Evolutionary conservation across 148 eudicot species (phyloP).

Genomic region (Nyssa sinensis): DNA sequence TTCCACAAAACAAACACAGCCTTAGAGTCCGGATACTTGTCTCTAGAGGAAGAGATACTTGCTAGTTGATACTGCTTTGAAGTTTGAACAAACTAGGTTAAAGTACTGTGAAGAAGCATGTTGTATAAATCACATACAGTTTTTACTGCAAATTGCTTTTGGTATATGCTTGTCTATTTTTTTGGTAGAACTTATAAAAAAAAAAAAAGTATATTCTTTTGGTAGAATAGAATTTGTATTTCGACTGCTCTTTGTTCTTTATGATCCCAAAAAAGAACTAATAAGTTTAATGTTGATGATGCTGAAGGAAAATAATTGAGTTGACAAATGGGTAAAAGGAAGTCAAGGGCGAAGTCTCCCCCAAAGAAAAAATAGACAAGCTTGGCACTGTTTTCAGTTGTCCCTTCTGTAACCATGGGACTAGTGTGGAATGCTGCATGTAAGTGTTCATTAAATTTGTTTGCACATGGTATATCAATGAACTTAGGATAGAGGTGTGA

Average conservation of each 20-base stretch:
- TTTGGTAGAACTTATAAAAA: too few species aligned
- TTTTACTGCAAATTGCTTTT: background rate
- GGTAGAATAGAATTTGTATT: background rate
- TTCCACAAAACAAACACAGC: too few species aligned
- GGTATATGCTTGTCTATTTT: background rate
- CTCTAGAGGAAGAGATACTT: background rate
- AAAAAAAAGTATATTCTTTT: background rate
- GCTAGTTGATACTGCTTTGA: background rate
- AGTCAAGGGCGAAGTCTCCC: conserved; percentile 90
- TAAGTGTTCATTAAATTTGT: conserved; percentile 28
- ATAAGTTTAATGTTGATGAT: background rate
- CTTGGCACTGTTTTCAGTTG: conserved; percentile 91
- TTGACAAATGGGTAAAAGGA: conserved; percentile 78
- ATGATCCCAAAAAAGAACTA: background rate
- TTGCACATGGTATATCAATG: background rate
- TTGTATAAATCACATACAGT: background rate
- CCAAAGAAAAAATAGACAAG: conserved; percentile 85
- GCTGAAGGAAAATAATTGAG: conserved; percentile 10
- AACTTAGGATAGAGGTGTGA: background rate
- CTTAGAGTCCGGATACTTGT: background rate
- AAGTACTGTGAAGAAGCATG: background rate
- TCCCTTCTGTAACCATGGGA: conserved; percentile 90
- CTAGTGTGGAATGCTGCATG: conserved; percentile 88
- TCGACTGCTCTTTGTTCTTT: background rate
- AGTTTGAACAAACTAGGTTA: background rate